A percentile compares a stretch with the other conserved stretches of the same genome.
Conservation (phyloP, 495 filamentous ascomycete genomes). For the Penicillium paxilli region DNA sequence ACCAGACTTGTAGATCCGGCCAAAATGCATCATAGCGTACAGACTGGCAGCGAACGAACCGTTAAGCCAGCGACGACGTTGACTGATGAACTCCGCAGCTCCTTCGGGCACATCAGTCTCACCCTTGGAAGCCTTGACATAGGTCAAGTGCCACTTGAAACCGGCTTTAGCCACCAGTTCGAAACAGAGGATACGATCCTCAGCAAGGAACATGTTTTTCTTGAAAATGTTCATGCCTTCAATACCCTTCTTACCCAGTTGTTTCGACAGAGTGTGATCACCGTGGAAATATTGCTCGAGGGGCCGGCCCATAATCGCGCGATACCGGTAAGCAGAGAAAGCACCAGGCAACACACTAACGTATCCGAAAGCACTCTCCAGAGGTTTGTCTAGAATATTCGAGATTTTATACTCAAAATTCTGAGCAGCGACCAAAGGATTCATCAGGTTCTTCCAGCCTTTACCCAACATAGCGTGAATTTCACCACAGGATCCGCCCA, state of each 20-base stretch:
- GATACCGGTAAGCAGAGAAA: slow-evolving; percentile 96
- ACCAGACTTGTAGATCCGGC: slow-evolving; percentile 93
- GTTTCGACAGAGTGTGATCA: slow-evolving; percentile 93
- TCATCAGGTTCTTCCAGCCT: slow-evolving; percentile 85
- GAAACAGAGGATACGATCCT: slow-evolving; percentile 99
- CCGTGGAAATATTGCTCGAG: slow-evolving; percentile 99
- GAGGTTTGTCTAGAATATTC: slow-evolving; percentile 96
- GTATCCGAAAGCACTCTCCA: slow-evolving; percentile 97
- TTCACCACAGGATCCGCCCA: slow-evolving; percentile 96
- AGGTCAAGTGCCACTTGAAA: slow-evolving; percentile 96
- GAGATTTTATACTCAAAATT: slow-evolving; percentile 99
- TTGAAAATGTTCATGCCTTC: slow-evolving; percentile 99
- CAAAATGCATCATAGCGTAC: slow-evolving; percentile 97
- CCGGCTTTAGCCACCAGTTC: slow-evolving; percentile 97
- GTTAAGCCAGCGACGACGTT: slow-evolving; percentile 96
- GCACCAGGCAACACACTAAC: slow-evolving; percentile 96
- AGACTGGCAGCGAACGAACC: slow-evolving; percentile 96
- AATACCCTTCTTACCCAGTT: slow-evolving; percentile 95
- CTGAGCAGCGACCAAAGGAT: slow-evolving; percentile 91
- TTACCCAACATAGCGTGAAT: slow-evolving; percentile 97
- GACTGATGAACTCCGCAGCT: slow-evolving; percentile 91
- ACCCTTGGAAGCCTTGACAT: slow-evolving; percentile 96
- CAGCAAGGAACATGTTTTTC: slow-evolving; percentile 99
- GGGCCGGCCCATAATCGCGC: slow-evolving; percentile 95
- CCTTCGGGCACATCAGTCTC: slow-evolving; percentile 98